Conservation (phyloP, 352 stramenopile genomes). For the Phytophthora syringae region DNA sequence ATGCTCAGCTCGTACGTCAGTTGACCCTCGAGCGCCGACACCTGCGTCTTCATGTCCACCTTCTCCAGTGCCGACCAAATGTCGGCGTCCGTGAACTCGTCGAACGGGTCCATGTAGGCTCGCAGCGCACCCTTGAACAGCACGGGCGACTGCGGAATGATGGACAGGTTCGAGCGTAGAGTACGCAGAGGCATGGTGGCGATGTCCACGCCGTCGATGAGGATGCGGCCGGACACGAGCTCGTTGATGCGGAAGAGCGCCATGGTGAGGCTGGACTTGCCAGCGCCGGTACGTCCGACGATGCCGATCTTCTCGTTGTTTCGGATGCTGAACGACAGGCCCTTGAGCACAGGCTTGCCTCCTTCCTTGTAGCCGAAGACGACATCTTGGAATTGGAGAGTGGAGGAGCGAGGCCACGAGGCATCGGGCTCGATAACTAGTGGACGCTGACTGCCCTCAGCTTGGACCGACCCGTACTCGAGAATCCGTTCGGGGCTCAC, state of each 20-base stretch:
- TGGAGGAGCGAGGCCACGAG: constrained; percentile 74
- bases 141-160: constrained; percentile 80
- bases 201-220: constrained; percentile 53
- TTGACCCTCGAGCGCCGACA: constrained; percentile 23
- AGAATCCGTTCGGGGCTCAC: constrained; percentile 61
- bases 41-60: constrained; percentile 66
- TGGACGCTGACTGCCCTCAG: constrained; percentile 29
- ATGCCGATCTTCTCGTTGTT: constrained; percentile 80
- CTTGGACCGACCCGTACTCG: constrained; percentile 38
- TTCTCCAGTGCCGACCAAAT: constrained; percentile 80
- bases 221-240: constrained; percentile 52
- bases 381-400: constrained; percentile 86
- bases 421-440: constrained; percentile 25
- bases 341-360: constrained; percentile 52
- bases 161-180: constrained; percentile 41
- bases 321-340: constrained; percentile 60
- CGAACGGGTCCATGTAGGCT: constrained; percentile 91
- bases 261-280: constrained; percentile 87
- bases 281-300: constrained; percentile 86
- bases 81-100: constrained; percentile 74
- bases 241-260: constrained; percentile 91
- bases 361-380: constrained; percentile 77
- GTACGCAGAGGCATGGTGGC: constrained; percentile 35
- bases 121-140: constrained; percentile 91
- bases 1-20: constrained; percentile 24